Percentiles rank a stretch among this genome's conserved stretches.
Evolutionary conservation across 352 stramenopile genomes (phyloP).

Genomic region (Phytophthora gonapodyides): DNA sequence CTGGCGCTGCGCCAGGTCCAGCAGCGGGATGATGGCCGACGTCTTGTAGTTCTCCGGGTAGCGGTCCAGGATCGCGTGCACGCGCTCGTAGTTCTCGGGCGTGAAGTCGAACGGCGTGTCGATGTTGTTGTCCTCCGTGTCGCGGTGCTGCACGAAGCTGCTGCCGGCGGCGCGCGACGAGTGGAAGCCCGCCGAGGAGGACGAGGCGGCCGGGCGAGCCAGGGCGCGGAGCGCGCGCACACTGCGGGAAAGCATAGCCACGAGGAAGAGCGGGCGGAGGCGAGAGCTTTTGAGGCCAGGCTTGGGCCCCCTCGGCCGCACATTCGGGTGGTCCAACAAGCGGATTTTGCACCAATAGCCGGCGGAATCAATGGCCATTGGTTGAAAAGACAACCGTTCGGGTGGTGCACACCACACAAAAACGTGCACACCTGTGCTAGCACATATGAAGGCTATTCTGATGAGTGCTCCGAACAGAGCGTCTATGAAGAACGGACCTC

Average conservation of each 20-base stretch:
- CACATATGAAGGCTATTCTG: neutral
- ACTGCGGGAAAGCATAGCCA: slow-evolving; percentile 64
- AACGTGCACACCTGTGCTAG: neutral
- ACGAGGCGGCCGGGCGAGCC: slow-evolving; percentile 13
- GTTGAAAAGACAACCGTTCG: neutral
- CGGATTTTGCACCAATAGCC: slow-evolving; percentile 2
- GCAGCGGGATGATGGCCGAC: slow-evolving; percentile 98
- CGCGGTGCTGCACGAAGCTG: slow-evolving; percentile 88
- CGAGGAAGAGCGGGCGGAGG: slow-evolving; percentile 5
- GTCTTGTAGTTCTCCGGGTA: slow-evolving; percentile 99
- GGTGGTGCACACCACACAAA: slow-evolving; percentile 10
- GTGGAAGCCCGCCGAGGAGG: slow-evolving; percentile 41
- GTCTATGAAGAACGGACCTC: neutral
- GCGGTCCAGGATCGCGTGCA: slow-evolving; percentile 95
- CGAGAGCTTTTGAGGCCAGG: slow-evolving; percentile 26
- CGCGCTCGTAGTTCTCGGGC: slow-evolving; percentile 97
- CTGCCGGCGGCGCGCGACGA: slow-evolving; percentile 49
- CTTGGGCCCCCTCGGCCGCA: slow-evolving; percentile 7
- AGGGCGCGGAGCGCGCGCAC: slow-evolving; percentile 49
- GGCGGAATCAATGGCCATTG: neutral
- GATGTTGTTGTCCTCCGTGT: slow-evolving; percentile 96
- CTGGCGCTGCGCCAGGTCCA: slow-evolving; percentile 97
- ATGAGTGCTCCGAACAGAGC: too few species aligned
- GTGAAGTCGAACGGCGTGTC: slow-evolving; percentile 98
- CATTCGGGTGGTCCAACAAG: slow-evolving; percentile 24